Percentiles rank a stretch among this genome's conserved stretches.
Evolutionary conservation across 1,284 basidiomycete species (phyloP).

Genomic region (Pascua guehoae): DNA sequence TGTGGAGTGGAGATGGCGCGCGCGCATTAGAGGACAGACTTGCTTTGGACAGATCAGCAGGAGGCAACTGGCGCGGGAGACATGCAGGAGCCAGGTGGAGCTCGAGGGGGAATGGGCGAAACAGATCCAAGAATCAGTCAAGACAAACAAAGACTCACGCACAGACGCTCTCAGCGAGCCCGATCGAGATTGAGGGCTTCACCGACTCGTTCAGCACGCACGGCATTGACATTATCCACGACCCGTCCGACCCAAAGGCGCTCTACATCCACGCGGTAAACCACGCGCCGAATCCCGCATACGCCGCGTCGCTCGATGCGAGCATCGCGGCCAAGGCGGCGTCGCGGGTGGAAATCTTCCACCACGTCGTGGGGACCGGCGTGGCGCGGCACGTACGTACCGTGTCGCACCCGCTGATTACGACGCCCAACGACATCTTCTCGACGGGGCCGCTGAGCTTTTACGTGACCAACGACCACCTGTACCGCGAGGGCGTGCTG

Average conservation of each 20-base stretch:
- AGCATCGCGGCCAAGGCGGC: not conserved
- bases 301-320: constrained; percentile 4
- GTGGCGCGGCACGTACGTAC: constrained; percentile 22
- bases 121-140: not conserved
- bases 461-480: constrained; percentile 38
- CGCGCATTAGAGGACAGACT: too few relatives aligned
- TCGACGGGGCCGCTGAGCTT: constrained; percentile 21
- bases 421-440: constrained; percentile 34
- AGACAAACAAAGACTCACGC: not conserved
- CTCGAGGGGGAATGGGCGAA: too few relatives aligned
- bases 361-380: constrained; percentile 16
- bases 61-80: not conserved
- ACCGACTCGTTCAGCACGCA: constrained; percentile 28
- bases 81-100: too few relatives aligned
- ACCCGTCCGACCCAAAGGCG: constrained; percentile 13
- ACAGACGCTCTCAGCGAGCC: constrained; percentile 23
- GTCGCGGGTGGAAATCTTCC: constrained; percentile 36
- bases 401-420: constrained; percentile 23
- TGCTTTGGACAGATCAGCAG: not conserved
- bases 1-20: too few relatives aligned
- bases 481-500: constrained; percentile 22
- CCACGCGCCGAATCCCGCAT: constrained; percentile 17
- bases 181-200: constrained; percentile 20
- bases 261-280: constrained; percentile 39
- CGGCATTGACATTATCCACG: constrained; percentile 33